phyloP scores from a whole-genome alignment of 257 asterid species.

The Cordia subcordata region DNA sequence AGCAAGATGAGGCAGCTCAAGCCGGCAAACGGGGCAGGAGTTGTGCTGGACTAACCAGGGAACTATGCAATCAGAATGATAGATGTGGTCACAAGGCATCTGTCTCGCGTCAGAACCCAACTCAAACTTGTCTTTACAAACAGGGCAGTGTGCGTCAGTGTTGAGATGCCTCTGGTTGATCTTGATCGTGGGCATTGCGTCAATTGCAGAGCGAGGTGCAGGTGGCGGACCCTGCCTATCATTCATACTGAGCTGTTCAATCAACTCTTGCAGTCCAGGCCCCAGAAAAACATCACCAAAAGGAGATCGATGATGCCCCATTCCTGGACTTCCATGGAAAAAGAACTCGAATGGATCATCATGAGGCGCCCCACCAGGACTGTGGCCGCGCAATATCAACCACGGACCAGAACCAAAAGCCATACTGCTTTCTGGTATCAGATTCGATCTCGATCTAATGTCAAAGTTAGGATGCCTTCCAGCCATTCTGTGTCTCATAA shows the following conservation, averaged over 20 bases:
- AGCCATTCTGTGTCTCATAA: slow-evolving; percentile 71
- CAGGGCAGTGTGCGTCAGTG: slow-evolving; percentile 45
- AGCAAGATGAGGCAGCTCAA: slow-evolving; percentile 33
- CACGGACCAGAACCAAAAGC: slow-evolving; percentile 45
- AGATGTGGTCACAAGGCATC: slow-evolving; percentile 55
- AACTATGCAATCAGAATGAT: slow-evolving; percentile 51
- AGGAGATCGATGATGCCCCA: slow-evolving; percentile 29
- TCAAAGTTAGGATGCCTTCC: slow-evolving; percentile 64
- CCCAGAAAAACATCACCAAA: slow-evolving; percentile 31
- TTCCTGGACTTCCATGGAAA: slow-evolving; percentile 25
- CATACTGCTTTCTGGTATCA: slow-evolving; percentile 33
- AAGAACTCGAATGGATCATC: slow-evolving; percentile 26
- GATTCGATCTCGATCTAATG: slow-evolving; percentile 50
- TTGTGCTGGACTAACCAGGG: slow-evolving; percentile 56
- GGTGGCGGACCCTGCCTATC: slow-evolving; percentile 46
- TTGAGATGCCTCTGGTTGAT: slow-evolving; percentile 33
- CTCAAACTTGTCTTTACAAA: slow-evolving; percentile 48
- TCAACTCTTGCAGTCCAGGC: slow-evolving; percentile 34
- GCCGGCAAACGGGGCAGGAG: slow-evolving; percentile 62
- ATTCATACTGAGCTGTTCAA: slow-evolving; percentile 32
- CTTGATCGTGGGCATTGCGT: slow-evolving; percentile 41
- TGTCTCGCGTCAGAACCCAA: slow-evolving; percentile 41
- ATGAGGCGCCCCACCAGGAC: slow-evolving; percentile 1
- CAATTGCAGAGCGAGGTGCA: slow-evolving; percentile 46
- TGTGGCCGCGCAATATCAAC: slow-evolving; percentile 42